Percentiles rank a stretch among this genome's conserved stretches.
Conservation (phyloP, 495 filamentous ascomycete species). For the Polyplosphaeria fusca region DNA sequence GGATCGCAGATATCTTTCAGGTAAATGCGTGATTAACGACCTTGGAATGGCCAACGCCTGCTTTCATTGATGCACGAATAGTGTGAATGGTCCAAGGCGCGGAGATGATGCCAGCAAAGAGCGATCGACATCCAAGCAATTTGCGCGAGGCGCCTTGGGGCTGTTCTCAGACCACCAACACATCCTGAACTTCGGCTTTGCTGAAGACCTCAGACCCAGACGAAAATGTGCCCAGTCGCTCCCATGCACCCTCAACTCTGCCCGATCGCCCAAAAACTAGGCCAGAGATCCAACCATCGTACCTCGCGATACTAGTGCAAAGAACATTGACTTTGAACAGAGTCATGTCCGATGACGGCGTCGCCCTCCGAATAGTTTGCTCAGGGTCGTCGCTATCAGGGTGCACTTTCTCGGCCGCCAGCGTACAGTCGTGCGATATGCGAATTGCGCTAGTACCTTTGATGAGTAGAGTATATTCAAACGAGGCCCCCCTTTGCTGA, state of each 20-base stretch:
- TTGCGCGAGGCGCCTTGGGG: background rate
- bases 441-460: constrained; percentile 18
- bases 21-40: too few relatives aligned
- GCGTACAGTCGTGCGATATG: constrained; percentile 13
- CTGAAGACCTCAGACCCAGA: constrained; percentile 13
- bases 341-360: background rate
- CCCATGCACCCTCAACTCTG: background rate
- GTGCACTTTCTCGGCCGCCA: background rate
- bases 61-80: too few relatives aligned
- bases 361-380: constrained; percentile 6
- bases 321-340: constrained; percentile 10
- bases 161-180: background rate
- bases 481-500: background rate
- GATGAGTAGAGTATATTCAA: constrained; percentile 15
- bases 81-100: too few relatives aligned
- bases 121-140: background rate
- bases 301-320: constrained; percentile 14
- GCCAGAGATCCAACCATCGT: constrained; percentile 12
- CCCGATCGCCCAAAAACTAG: constrained; percentile 12
- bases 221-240: constrained; percentile 18
- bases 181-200: constrained; percentile 3
- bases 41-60: too few relatives aligned
- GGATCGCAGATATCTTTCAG: too few relatives aligned
- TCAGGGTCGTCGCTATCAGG: background rate
- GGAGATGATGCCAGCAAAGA: too few relatives aligned